phyloP scores from a whole-genome alignment of 805 yeast genomes.

The Wickerhamomyces chambardii region DNA sequence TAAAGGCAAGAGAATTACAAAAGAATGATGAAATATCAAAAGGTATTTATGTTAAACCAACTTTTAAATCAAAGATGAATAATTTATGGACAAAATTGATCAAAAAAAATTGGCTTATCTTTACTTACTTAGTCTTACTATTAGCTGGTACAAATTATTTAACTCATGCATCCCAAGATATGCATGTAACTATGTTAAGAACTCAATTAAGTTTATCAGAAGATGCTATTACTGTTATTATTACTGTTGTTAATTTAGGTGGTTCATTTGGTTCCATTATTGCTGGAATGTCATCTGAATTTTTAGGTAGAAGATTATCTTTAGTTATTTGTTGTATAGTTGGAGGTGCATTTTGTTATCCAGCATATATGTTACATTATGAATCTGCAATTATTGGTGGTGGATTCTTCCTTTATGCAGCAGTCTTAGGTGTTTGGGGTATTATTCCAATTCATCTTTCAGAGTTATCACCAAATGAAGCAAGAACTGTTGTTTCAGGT shows the following conservation, averaged over 20 bases:
- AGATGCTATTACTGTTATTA: conserved; percentile 47
- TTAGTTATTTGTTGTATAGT: conserved; percentile 39
- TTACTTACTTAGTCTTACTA: conserved; percentile 46
- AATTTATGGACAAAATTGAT: conserved; percentile 19
- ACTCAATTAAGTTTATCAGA: conserved; percentile 39
- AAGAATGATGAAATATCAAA: conserved; percentile 17
- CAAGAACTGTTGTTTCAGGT: conserved; percentile 55
- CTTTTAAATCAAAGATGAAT: conserved; percentile 9
- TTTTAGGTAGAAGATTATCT: conserved; percentile 53
- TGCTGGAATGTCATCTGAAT: conserved; percentile 45
- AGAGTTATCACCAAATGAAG: conserved; percentile 59
- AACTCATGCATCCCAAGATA: conserved; percentile 70
- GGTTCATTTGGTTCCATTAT: conserved; percentile 56
- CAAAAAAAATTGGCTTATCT: conserved; percentile 50
- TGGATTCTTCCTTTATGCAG: conserved; percentile 56
- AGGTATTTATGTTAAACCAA: conserved; percentile 17
- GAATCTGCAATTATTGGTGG: conserved; percentile 39
- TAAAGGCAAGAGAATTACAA: conserved; percentile 19
- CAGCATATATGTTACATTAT: conserved; percentile 37
- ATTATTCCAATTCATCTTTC: conserved; percentile 57
- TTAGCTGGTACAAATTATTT: conserved; percentile 65
- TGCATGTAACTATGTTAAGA: conserved; percentile 55
- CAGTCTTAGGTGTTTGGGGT: conserved; percentile 71
- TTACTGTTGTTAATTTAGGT: conserved; percentile 57
- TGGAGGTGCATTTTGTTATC: conserved; percentile 57